These are phyloP conservation scores for Ensete glaucum DNA, from an alignment of 176 grass and related monocot genomes.

Conservation along the genomic window DNA sequence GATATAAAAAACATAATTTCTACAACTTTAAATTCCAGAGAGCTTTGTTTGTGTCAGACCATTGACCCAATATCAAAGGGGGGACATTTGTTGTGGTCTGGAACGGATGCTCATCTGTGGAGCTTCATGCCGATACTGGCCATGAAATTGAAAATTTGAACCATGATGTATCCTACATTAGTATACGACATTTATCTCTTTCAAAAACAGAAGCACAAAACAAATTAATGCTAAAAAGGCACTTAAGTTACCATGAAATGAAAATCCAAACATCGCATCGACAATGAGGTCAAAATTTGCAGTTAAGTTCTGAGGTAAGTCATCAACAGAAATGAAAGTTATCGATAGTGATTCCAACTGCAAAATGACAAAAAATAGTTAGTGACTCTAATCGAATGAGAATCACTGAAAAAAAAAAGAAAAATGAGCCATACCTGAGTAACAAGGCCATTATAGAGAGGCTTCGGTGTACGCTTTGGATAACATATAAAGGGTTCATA, in stretches of 20 bases:
- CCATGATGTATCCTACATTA: neutral
- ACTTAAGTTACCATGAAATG: constrained; percentile 59
- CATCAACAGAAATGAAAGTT: constrained; percentile 52
- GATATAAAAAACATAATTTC: no score
- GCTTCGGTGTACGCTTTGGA: constrained; percentile 62
- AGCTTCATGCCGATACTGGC: neutral
- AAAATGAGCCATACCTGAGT: constrained; percentile 35
- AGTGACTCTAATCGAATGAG: constrained; percentile 9
- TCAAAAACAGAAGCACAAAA: neutral
- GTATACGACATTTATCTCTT: neutral
- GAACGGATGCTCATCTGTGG: neutral
- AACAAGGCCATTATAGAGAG: constrained; percentile 77
- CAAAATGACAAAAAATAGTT: constrained; percentile 8
- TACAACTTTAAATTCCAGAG: neutral
- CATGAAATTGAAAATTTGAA: neutral
- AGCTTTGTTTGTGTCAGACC: neutral
- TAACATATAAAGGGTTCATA: constrained; percentile 65
- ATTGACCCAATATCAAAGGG: neutral
- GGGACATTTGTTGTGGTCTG: no score
- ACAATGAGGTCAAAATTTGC: constrained; percentile 59
- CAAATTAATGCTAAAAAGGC: neutral
- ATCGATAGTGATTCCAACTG: constrained; percentile 64
- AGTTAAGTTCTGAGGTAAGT: constrained; percentile 43
- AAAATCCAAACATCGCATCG: constrained; percentile 96
- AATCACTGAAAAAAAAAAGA: constrained; percentile 5